Evolutionary conservation across 106 monocot genomes (phyloP).

Genomic region (Platanthera zijinensis): DNA sequence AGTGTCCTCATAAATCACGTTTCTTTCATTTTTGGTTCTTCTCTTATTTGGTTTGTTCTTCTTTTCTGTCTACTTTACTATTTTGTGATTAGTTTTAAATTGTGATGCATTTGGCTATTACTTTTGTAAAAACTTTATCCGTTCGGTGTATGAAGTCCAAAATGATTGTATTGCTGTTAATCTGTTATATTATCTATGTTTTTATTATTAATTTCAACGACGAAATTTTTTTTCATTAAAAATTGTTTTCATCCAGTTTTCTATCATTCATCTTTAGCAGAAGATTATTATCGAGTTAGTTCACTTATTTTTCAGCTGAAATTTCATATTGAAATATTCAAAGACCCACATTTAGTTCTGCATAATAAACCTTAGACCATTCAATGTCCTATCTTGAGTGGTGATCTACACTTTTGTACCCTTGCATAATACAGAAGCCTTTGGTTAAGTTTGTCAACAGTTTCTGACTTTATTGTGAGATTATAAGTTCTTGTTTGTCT

Average conservation of each 20-base stretch:
- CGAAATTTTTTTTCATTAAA: neutral
- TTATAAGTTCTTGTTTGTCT: neutral
- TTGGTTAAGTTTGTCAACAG: neutral
- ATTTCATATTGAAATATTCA: neutral
- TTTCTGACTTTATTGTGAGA: neutral
- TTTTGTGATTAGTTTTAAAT: no score
- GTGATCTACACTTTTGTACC: neutral
- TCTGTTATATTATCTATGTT: no score
- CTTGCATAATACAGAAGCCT: neutral
- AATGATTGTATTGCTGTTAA: no score
- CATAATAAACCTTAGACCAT: neutral
- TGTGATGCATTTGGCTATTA: no score
- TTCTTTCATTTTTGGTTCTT: no score
- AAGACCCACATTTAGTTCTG: neutral
- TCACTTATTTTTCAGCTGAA: neutral
- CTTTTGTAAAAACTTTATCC: no score
- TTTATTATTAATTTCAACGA: no score
- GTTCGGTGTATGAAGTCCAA: no score
- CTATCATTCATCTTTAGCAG: neutral
- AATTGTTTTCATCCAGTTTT: neutral
- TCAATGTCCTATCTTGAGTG: neutral
- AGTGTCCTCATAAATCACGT: no score
- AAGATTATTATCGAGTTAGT: neutral
- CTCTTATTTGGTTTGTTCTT: no score
- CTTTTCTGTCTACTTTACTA: no score